Evolutionary conservation across 371 early-diverging fungal species (phyloP), one percentile per base, ranked within the genome.

Genomic region (Saksenaea vasiformis): DNA sequence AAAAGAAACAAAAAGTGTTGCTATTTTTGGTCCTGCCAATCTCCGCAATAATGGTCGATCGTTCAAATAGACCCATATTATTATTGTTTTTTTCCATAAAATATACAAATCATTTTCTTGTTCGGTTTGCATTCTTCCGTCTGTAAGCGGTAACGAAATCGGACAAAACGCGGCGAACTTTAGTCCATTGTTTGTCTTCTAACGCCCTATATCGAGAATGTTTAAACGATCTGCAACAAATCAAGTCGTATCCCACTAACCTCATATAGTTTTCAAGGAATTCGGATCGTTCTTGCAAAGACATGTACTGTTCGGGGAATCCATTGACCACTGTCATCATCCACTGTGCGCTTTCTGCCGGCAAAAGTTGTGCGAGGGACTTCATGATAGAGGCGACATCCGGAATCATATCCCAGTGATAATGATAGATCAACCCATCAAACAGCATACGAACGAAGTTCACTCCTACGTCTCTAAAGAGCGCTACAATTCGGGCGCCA

Each of bases 141-240:
- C 85, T 62, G 62, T 81, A 87, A 22, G 70, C 38, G 22, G 74
- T 75, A 35, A 80, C 74, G 54, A 87, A 84, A 60, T 87, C 87
- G 15, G 75, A 69, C 5, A 85, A 56, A 2, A 80, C 67, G 19
- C 77, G 70, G 58, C 80, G 67, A 54, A 83, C 68, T 58, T 72
- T 75, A 14, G 66, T 62, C 76, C 76, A 74, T 34, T 85, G 76
- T 38, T 68, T 68, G 13, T 70, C 73, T 53, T 78, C 77, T 17
- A 76, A 61, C 9, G 79, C 69, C 31, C 79, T 78, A 54, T 13
- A 54, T 13, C 4, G 22, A 34, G n/a, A 63, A 22, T 57, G 8
- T 24, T 60, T 38, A 10, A 41, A 56, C 24, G 31, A 62, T 24
- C n/a, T 35, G 17, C 22, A 54, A 26, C 8, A 28, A 3, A 13